Evolutionary conservation across 1,284 basidiomycete species (phyloP).

Genomic region (Tylopilus sp.): DNA sequence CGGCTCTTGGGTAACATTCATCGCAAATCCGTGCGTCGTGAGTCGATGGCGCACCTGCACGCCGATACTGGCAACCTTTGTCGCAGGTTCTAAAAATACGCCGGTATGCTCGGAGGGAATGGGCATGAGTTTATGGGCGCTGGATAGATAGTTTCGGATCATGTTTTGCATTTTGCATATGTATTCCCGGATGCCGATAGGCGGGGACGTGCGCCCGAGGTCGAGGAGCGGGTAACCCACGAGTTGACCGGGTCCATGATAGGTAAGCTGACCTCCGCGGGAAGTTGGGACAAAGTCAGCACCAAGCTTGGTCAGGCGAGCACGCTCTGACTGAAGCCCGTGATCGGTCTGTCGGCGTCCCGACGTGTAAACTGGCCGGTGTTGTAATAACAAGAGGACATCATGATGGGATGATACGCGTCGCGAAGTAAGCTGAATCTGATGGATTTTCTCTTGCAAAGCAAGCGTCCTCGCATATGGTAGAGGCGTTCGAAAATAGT

Average conservation of each 20-base stretch:
- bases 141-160: constrained; percentile 55
- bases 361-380: constrained; percentile 91
- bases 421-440: constrained; percentile 55
- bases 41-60: constrained; percentile 94
- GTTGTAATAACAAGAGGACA: constrained; percentile 72
- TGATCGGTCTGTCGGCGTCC: constrained; percentile 78
- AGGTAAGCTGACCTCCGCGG: constrained; percentile 92
- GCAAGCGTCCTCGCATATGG: constrained; percentile 68
- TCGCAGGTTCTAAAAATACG: constrained; percentile 62
- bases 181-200: constrained; percentile 67
- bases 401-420: constrained; percentile 52
- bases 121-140: constrained; percentile 52
- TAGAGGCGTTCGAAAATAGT: constrained; percentile 69
- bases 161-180: constrained; percentile 59
- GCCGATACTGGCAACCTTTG: constrained; percentile 92
- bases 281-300: constrained; percentile 85
- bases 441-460: constrained; percentile 69
- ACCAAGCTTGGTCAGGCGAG: constrained; percentile 68
- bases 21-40: constrained; percentile 91
- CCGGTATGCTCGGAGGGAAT: constrained; percentile 69
- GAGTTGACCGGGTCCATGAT: constrained; percentile 96
- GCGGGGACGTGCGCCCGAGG: constrained; percentile 54
- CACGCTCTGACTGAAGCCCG: constrained; percentile 61
- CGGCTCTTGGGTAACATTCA: constrained; percentile 86
- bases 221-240: constrained; percentile 95